A percentile compares a stretch with the other conserved stretches of the same genome.
Conservation (phyloP, 2,329 filamentous ascomycete species). For the Neofusicoccum parvum region DNA sequence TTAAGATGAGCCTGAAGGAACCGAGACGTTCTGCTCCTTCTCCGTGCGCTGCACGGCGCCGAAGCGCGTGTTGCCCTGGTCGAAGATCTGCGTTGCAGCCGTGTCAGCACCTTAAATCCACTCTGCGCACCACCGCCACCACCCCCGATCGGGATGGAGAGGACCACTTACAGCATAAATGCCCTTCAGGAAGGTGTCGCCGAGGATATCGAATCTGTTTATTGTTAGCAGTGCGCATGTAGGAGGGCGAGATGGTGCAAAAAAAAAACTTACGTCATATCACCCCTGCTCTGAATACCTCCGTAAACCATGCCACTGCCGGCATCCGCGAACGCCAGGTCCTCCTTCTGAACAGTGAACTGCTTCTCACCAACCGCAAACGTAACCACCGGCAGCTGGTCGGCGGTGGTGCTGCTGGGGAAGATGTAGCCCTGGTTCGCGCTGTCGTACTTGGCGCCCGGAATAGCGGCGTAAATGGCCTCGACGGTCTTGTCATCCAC, state of each 20-base stretch:
- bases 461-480: constrained; percentile 65
- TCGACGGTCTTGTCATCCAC: constrained; percentile 63
- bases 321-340: constrained; percentile 60
- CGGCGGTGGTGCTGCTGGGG: constrained; percentile 54
- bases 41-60: constrained; percentile 58
- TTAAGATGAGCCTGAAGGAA: constrained; percentile 14
- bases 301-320: constrained; percentile 62
- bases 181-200: constrained; percentile 65
- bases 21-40: constrained; percentile 29
- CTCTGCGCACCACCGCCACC: neutral
- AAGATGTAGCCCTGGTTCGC: constrained; percentile 65
- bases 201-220: constrained; percentile 61
- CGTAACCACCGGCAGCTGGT: constrained; percentile 61
- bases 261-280: constrained; percentile 31
- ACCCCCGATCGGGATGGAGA: neutral
- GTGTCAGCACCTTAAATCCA: constrained; percentile 33
- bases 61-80: constrained; percentile 62
- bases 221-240: too few relatives aligned
- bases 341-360: constrained; percentile 64
- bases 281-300: constrained; percentile 65
- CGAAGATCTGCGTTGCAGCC: constrained; percentile 51
- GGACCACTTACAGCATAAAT: constrained; percentile 54
- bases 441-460: constrained; percentile 56
- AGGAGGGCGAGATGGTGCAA: too few relatives aligned
- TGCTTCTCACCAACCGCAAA: constrained; percentile 65